phyloP scores from a whole-genome alignment of 805 yeast species.

The Candida awuae region DNA sequence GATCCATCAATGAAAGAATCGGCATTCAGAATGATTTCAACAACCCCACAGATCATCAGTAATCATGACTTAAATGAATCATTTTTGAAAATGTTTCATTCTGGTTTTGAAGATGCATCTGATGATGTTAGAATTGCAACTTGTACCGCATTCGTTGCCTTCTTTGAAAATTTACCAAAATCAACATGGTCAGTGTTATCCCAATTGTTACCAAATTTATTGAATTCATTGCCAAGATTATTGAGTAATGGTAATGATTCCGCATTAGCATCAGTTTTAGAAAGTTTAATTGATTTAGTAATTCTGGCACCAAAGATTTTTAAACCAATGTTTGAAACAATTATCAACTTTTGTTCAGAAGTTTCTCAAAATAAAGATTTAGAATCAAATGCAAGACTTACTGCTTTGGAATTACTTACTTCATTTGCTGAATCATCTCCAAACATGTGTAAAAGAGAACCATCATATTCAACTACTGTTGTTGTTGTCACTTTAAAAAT shows the following conservation, averaged over 20 bases:
- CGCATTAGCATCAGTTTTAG: constrained; percentile 82
- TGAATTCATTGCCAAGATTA: constrained; percentile 82
- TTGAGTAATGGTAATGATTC: constrained; percentile 70
- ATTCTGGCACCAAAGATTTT: constrained; percentile 93
- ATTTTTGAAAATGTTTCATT: constrained; percentile 57
- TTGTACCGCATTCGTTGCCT: constrained; percentile 85
- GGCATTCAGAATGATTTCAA: constrained; percentile 79
- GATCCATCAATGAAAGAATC: constrained; percentile 77
- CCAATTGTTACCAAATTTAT: constrained; percentile 71
- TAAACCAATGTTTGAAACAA: constrained; percentile 81
- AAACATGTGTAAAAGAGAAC: constrained; percentile 81
- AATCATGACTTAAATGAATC: constrained; percentile 34
- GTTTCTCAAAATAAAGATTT: constrained; percentile 76
- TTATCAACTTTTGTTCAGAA: constrained; percentile 75
- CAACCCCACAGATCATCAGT: constrained; percentile 73
- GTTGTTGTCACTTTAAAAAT: constrained; percentile 67
- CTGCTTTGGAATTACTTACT: constrained; percentile 82
- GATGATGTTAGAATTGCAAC: constrained; percentile 89
- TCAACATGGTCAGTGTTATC: constrained; percentile 69
- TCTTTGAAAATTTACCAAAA: constrained; percentile 76
- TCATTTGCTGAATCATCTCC: constrained; percentile 93
- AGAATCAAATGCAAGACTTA: constrained; percentile 71
- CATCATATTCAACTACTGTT: constrained; percentile 61
- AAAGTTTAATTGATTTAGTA: constrained; percentile 81
- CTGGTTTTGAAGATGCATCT: constrained; percentile 70